Conservation (phyloP, 116 monocot genomes). For the Zostera marina region DNA sequence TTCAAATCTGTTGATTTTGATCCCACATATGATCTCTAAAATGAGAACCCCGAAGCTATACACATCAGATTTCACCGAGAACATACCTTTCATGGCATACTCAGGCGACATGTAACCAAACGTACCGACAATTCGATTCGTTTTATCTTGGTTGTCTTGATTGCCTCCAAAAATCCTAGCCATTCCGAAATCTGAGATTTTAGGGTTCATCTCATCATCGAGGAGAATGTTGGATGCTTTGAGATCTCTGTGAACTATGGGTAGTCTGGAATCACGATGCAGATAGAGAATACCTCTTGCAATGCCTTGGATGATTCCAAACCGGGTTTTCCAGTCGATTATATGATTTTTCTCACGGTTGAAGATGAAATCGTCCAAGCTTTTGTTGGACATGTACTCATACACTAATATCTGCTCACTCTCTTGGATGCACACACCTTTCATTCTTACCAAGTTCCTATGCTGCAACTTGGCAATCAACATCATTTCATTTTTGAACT, state of each 20-base stretch:
- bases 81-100: slow-evolving; percentile 33
- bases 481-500: slow-evolving; percentile 67
- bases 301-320: slow-evolving; percentile 46
- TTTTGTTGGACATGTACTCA: slow-evolving; percentile 70
- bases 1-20: background rate
- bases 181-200: slow-evolving; percentile 60
- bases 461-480: slow-evolving; percentile 73
- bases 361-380: slow-evolving; percentile 66
- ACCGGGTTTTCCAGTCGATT: slow-evolving; percentile 36
- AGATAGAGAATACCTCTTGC: slow-evolving; percentile 58
- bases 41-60: slow-evolving; percentile 28
- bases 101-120: slow-evolving; percentile 48
- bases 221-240: slow-evolving; percentile 55
- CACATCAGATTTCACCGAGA: slow-evolving; percentile 44
- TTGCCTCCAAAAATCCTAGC: slow-evolving; percentile 37
- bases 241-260: slow-evolving; percentile 44
- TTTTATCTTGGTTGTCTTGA: slow-evolving; percentile 15
- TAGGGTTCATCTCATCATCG: slow-evolving; percentile 40
- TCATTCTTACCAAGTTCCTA: slow-evolving; percentile 50
- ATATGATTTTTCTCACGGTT: background rate
- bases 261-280: slow-evolving; percentile 54
- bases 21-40: too few species aligned
- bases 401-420: slow-evolving; percentile 66
- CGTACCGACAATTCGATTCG: slow-evolving; percentile 32
- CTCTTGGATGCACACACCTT: slow-evolving; percentile 49